Conservation (phyloP, 2,329 filamentous ascomycete species). For the Stagonosporopsis tanaceti region DNA sequence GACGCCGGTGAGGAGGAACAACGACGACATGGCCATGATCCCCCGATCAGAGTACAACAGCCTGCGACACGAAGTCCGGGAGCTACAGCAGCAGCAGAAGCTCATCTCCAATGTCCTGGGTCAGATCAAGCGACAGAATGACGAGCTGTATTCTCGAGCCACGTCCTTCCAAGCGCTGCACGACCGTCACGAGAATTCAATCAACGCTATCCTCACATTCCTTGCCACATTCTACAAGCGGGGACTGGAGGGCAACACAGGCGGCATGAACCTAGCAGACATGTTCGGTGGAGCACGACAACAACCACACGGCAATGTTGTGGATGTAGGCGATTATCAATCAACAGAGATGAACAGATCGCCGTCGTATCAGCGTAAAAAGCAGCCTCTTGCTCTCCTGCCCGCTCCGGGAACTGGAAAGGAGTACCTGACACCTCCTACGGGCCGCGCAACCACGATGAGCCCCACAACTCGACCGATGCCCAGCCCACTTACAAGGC, state of each 20-base stretch:
- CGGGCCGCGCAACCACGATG: constrained; percentile 42
- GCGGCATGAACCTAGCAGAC: constrained; percentile 79
- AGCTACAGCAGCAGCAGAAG: constrained; percentile 84
- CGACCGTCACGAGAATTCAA: constrained; percentile 96
- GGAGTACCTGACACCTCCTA: constrained; percentile 33
- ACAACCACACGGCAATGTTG: constrained; percentile 65
- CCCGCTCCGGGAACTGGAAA: constrained; percentile 42
- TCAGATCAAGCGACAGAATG: constrained; percentile 83
- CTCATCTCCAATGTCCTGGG: constrained; percentile 84
- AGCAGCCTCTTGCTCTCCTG: constrained; percentile 48
- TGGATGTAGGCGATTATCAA: constrained; percentile 67
- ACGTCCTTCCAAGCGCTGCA: constrained; percentile 89
- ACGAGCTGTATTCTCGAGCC: constrained; percentile 86
- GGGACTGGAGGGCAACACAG: constrained; percentile 83
- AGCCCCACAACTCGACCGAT: constrained; percentile 40
- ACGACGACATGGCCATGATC: constrained; percentile 59
- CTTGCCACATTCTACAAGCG: constrained; percentile 96
- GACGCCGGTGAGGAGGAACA: constrained; percentile 48
- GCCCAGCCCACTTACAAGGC: constrained; percentile 35
- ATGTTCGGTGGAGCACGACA: constrained; percentile 76
- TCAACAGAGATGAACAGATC: constrained; percentile 46
- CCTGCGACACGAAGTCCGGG: constrained; percentile 80
- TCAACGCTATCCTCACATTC: constrained; percentile 98
- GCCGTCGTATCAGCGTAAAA: constrained; percentile 48
- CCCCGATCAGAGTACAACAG: constrained; percentile 77